Evolutionary conservation across 2,329 filamentous ascomycete genomes (phyloP), one percentile per base, ranked within the genome.

Genomic region (Thermothelomyces thermophilus): DNA sequence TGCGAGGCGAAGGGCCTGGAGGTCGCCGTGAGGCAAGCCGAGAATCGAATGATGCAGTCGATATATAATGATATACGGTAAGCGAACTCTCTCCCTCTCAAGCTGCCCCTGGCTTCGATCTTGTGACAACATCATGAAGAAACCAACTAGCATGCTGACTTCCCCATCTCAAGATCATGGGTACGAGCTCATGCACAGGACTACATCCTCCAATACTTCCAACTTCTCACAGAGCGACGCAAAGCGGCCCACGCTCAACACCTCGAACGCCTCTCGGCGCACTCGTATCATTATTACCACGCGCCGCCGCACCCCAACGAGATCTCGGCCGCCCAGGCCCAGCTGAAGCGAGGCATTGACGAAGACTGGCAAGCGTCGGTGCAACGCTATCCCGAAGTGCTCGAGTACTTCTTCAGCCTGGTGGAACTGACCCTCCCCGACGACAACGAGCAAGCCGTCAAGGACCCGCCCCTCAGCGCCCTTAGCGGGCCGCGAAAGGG

Each of bases 281-380:
- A 77, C 47, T 75, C 79, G 50, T 77, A 73, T 55, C 73, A 79
- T 59, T 77, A 79, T 65, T 83, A 80, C 61, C 70, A 76, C 54
- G 67, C 73, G 2, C 73, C 72, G 20, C 80, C 80, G 22, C 77
- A 83, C 53, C 80, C 79, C 22, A 73, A 68, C 56, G 77, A 88
- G 62, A 76, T 89, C 46, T 71, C 75, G 34, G 75, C 78, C 50
- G 85, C 84, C 20, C 78, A 88, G 61, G 73, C 74, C 14, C 74
- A 76, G 42, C 73, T 88, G 53, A 87, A 88, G 67, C 76, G 80
- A 43, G 85, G 84, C 53, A 85, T 90, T 60, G 85, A 90, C 60
- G 82, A 86, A 54, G 86, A 90, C 68, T 91, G 86, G 86, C 79
- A 83, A 60, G 74, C 79, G 26, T 84, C 82, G 41, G 86, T 90